phyloP scores from a whole-genome alignment of 768 basidiomycete species.

The Termitomyces sp. region DNA sequence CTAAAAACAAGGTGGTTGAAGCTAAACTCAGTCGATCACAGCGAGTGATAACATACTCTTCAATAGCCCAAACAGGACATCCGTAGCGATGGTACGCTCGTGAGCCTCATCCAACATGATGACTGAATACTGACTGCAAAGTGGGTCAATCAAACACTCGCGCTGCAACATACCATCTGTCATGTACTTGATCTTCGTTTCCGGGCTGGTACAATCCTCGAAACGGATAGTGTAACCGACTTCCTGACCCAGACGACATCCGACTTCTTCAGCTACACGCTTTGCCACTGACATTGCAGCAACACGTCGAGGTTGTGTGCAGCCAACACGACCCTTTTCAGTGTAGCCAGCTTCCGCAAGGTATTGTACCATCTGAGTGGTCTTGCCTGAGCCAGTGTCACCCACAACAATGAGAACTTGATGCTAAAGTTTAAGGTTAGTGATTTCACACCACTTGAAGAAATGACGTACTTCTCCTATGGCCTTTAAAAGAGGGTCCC shows the following conservation, averaged over 20 bases:
- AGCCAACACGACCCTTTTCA: constrained; percentile 88
- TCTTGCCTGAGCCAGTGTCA: constrained; percentile 98
- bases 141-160: constrained; percentile 94
- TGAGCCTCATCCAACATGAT: constrained; percentile 99
- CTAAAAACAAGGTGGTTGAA: constrained; percentile 39
- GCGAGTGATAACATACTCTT: constrained; percentile 59
- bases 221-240: constrained; percentile 99
- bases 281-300: constrained; percentile 99
- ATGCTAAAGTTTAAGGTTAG: constrained; percentile 49
- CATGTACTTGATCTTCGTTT: constrained; percentile 99
- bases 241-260: constrained; percentile 94
- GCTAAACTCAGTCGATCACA: neutral
- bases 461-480: constrained; percentile 70
- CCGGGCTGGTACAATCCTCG: constrained; percentile 98
- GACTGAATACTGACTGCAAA: constrained; percentile 89
- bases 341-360: constrained; percentile 93
- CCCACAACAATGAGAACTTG: constrained; percentile 98
- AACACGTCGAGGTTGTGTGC: constrained; percentile 98
- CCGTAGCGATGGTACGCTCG: constrained; percentile 97
- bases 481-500: constrained; percentile 86
- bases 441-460: constrained; percentile 13
- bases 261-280: constrained; percentile 97
- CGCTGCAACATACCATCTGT: constrained; percentile 99
- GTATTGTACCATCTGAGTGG: constrained; percentile 99
- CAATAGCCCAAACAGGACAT: constrained; percentile 93